Base-by-base conservation (phyloP, 2,329 filamentous ascomycete genomes). In the Fusarium kyushuense region DNA sequence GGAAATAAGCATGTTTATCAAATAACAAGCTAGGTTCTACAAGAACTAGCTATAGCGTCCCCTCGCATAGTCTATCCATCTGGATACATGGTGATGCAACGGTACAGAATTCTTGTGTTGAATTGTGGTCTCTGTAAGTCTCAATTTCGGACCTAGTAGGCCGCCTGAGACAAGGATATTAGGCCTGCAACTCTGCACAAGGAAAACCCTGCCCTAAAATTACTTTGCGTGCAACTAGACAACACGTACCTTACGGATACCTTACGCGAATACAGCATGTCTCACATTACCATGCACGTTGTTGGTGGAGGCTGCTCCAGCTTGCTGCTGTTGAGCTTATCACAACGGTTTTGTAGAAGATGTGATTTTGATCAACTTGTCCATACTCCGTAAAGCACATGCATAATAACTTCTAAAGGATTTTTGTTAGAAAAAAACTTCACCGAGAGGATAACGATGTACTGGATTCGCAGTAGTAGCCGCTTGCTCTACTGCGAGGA, bases 1-100 rank as follows among this genome's bases (percentile, higher is more conserved):
- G 32, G 52, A 60, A 63, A 58, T 42, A 61, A 54, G 45, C 14
- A 62, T 46, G 46, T 59, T 38, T 67, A 47, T 23, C 47, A 62
- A 23, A 33, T 42, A 53, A 42, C 19, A 42, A 41, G 32, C 66
- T 69, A 67, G 32, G 13, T 53, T 59, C 13, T 10, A 67, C 53
- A 4, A 40, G 69, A 57, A 33, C 33, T 63, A 67, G 62, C 23
- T 47, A 27, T 9, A 23, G 9, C 30, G 13, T 45, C 49, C 47
- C 53, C 57, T 69, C 53, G 14, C 53, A 49, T 63, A 38, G n/a
- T 38, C 35, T 21, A 38, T 33, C 45, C 36, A 58, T 45, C 52
- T 45, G 58, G 45, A 36, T 51, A 40, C 53, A 41, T 51, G 38
- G 46, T 35, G 53, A 54, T 46, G 48, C 45, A 32, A 54, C 52